A percentile compares a stretch with the other conserved stretches of the same genome.
These are phyloP conservation scores for Amaranthus hypochondriacus DNA, from an alignment of 148 eudicot genomes.

Conservation along the genomic window DNA sequence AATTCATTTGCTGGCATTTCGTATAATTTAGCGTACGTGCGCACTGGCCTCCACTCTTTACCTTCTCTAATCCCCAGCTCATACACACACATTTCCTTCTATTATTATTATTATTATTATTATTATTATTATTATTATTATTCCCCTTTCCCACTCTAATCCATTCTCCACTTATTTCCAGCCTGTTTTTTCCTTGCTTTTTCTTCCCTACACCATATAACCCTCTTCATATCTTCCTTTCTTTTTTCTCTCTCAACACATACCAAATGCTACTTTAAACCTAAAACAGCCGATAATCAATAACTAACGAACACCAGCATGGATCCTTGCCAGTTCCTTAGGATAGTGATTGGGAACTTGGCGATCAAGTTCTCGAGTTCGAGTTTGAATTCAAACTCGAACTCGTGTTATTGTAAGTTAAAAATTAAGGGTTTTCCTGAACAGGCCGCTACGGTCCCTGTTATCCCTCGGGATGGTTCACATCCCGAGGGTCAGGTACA, in stretches of 20 bases:
- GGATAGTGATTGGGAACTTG: slow-evolving; percentile 49
- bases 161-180: slow-evolving; percentile 16
- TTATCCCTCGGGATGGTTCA: slow-evolving; percentile 19
- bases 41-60: slow-evolving; percentile 24
- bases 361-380: slow-evolving; percentile 34
- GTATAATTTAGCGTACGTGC: slow-evolving; percentile 30
- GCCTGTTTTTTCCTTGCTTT: background rate
- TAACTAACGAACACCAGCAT: slow-evolving; percentile 7
- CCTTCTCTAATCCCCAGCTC: slow-evolving; percentile 9
- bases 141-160: background rate
- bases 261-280: background rate
- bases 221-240: background rate
- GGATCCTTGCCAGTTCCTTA: slow-evolving; percentile 77
- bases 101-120: background rate
- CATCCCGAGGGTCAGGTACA: slow-evolving; percentile 20
- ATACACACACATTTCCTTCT: background rate
- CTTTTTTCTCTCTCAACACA: background rate
- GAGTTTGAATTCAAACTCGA: background rate
- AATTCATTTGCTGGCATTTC: slow-evolving; percentile 29
- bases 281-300: too few species aligned
- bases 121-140: too few species aligned
- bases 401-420: slow-evolving; percentile 39
- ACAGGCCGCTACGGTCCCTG: slow-evolving; percentile 37
- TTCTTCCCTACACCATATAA: background rate
- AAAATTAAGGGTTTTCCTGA: slow-evolving; percentile 42